Evolutionary conservation across 1,139 yeast species (phyloP).

Genomic region (Blastobotrys capitulatus): DNA sequence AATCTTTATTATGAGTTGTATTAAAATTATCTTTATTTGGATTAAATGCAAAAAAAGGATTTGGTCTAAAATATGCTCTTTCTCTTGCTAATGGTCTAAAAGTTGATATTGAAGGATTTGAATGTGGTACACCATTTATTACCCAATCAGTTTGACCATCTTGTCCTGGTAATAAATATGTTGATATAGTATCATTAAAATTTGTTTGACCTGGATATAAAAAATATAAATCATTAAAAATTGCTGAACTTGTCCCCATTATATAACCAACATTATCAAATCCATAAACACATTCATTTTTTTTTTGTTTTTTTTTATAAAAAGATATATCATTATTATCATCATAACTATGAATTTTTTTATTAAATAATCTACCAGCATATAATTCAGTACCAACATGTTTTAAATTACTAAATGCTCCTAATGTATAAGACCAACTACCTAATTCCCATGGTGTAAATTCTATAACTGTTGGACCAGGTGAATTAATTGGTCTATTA

Average conservation of each 20-base stretch:
- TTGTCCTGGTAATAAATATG: not conserved
- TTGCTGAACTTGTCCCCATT: slow-evolving; percentile 70
- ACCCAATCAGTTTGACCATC: slow-evolving; percentile 5
- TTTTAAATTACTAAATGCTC: slow-evolving; percentile 60
- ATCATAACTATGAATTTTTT: not conserved
- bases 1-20: slow-evolving; percentile 5
- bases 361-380: slow-evolving; percentile 40
- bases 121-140: slow-evolving; percentile 1
- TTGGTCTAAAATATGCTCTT: slow-evolving; percentile 45
- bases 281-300: slow-evolving; percentile 48
- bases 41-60: slow-evolving; percentile 47
- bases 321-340: too few relatives aligned
- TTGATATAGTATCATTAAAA: not conserved
- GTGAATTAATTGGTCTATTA: slow-evolving; percentile 38
- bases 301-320: not conserved
- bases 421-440: slow-evolving; percentile 77
- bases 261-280: slow-evolving; percentile 73
- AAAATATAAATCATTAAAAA: slow-evolving; percentile 55
- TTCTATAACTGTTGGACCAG: slow-evolving; percentile 70
- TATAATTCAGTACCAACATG: slow-evolving; percentile 65
- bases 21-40: slow-evolving; percentile 8
- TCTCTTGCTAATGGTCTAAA: slow-evolving; percentile 12
- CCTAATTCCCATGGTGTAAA: slow-evolving; percentile 81
- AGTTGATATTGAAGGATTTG: not conserved
- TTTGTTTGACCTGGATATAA: slow-evolving; percentile 6